These are phyloP conservation scores for Candida sanyiensis DNA, from an alignment of 805 yeast genomes.

Conservation along the genomic window DNA sequence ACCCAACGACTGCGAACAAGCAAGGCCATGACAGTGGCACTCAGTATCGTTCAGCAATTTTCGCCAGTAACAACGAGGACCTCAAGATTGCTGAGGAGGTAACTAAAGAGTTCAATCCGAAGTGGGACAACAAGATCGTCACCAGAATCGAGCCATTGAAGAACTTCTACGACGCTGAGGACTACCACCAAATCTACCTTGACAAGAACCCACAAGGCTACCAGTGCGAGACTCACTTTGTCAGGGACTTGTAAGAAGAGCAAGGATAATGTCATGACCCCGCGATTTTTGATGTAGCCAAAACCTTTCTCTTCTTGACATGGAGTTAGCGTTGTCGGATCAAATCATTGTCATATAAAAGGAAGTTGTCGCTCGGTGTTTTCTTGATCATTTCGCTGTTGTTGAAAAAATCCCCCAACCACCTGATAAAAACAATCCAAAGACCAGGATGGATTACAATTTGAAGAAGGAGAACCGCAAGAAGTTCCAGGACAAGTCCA, in stretches of 20 bases:
- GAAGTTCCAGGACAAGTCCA: conserved; percentile 36
- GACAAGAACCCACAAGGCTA: conserved; percentile 79
- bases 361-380: too few species aligned
- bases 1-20: conserved; percentile 76
- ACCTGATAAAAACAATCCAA: not conserved
- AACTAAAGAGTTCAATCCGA: conserved; percentile 53
- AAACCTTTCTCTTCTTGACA: not conserved
- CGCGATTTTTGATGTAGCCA: not conserved
- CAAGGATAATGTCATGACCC: not conserved
- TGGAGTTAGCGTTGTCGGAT: too few species aligned
- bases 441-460: conserved; percentile 22
- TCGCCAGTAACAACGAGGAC: conserved; percentile 47
- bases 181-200: conserved; percentile 82
- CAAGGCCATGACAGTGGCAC: conserved; percentile 91
- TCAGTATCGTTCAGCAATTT: conserved; percentile 85
- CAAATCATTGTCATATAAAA: too few species aligned
- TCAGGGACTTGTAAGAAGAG: conserved; percentile 42
- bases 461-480: conserved; percentile 36
- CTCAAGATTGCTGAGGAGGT: conserved; percentile 39
- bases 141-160: conserved; percentile 65
- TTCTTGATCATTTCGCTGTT: too few species aligned
- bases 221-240: conserved; percentile 83
- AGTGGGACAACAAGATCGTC: conserved; percentile 63
- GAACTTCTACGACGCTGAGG: conserved; percentile 90
- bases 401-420: not conserved